Base-by-base conservation (phyloP, 2,329 filamentous ascomycete species). In the Cladosporium halotolerans region DNA sequence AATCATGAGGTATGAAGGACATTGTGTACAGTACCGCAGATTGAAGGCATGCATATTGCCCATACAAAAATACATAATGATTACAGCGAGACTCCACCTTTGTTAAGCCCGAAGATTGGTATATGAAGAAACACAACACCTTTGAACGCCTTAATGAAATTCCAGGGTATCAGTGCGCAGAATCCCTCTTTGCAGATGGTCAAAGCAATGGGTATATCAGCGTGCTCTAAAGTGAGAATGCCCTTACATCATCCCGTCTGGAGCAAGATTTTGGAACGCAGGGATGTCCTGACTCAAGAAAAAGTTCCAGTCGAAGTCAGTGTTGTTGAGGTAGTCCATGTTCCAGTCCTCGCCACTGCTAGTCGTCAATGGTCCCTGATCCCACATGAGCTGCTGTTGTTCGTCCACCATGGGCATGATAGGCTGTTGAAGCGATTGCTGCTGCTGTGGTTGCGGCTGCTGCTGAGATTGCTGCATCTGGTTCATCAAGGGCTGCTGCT, bases 241-340 rank as follows among this genome's bases (percentile, higher is more conserved):
- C 19, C 32, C 44, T 53, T 19, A 67, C 63, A 67, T 65, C 10
- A 62, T 62, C 7, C 65, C 65, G 50, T 67, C 64, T 9, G 65
- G 64, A n/a, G 64, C 63, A 50, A 66, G 60, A 2, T 60, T 62
- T 19, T 60, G 58, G 45, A 66, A 66, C 6, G 63, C 62, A 23
- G 65, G 65, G 57, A 66, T 63, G 33, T 67, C 64, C 9, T 60
- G 59, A 3, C 59, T 62, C 14, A 67, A 39, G 41, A 68, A 66
- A 56, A 63, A 65, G 45, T 62, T 62, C 65, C 65, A 68, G 45
- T 68, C 65, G 40, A 67, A 67, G 33, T 66, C 61, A 11, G 63
- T 57, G 41, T 66, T 63, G 45, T 64, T 66, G 38, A 68, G 42
- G 9, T 62, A 57, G 39, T 67, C 65, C 58, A 66, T 47, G 46